phyloP scores from a whole-genome alignment of 768 basidiomycete species.

The Lactarius quietus region DNA sequence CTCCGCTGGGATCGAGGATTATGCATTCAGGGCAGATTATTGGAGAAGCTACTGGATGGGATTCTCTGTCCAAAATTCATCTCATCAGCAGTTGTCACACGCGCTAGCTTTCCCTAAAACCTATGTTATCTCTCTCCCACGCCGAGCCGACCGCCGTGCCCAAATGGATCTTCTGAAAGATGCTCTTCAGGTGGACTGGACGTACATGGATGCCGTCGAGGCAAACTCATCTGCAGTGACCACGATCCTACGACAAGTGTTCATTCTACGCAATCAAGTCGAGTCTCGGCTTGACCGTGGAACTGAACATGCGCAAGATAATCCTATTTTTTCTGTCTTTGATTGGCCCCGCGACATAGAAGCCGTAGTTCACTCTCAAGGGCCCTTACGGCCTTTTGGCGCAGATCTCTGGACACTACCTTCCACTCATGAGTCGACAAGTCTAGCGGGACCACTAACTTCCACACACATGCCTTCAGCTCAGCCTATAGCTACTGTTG shows the following conservation, averaged over 20 bases:
- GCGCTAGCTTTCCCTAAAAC: conserved; percentile 29
- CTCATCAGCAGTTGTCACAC: not conserved
- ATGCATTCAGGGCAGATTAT: not conserved
- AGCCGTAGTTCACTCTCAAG: conserved; percentile 10
- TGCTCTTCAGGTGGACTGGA: conserved; percentile 49
- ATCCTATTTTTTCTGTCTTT: conserved; percentile 14
- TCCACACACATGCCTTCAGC: not conserved
- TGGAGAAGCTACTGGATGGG: not conserved
- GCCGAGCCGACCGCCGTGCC: conserved; percentile 49
- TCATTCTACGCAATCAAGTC: conserved; percentile 31
- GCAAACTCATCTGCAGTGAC: conserved; percentile 38
- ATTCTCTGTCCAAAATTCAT: not conserved
- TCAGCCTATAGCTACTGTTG: not conserved
- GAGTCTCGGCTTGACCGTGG: conserved; percentile 42
- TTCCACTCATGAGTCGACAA: not conserved
- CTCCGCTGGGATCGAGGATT: not conserved
- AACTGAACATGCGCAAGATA: conserved; percentile 16
- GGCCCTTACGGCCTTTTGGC: conserved; percentile 16
- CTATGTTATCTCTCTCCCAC: conserved; percentile 59
- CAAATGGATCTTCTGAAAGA: conserved; percentile 55
- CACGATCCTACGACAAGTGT: conserved; percentile 44
- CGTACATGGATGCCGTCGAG: conserved; percentile 48
- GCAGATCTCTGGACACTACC: conserved; percentile 28
- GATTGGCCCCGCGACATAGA: conserved; percentile 28
- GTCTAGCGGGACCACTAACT: not conserved